These are phyloP conservation scores for Trichoderma atrobrunneum DNA, from an alignment of 2,329 filamentous ascomycete species.

Conservation along the genomic window DNA sequence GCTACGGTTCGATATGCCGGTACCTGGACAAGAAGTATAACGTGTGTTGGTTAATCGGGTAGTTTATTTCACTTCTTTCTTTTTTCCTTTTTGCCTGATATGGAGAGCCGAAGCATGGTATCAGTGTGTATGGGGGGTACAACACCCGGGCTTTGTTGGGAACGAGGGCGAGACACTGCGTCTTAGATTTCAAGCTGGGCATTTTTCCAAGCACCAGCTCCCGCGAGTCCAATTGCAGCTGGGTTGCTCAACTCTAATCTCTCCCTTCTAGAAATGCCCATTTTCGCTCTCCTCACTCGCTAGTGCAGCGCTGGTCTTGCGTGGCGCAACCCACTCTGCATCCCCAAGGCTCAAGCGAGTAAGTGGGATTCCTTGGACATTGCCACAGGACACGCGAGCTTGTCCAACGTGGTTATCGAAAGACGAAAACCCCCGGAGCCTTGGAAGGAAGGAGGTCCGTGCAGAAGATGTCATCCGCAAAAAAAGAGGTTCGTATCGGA, in stretches of 20 bases:
- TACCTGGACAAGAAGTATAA: neutral
- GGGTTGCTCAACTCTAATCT: neutral
- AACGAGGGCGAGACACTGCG: neutral
- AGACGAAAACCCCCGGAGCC: neutral
- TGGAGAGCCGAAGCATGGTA: neutral
- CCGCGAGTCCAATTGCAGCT: neutral
- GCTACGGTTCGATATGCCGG: neutral
- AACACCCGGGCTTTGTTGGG: neutral
- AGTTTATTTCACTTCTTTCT: neutral
- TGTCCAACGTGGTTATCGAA: conserved; percentile 9
- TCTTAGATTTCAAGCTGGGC: neutral
- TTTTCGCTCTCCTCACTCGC: neutral
- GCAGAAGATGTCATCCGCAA: neutral
- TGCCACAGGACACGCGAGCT: conserved; percentile 16
- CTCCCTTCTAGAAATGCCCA: neutral
- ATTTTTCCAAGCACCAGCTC: neutral
- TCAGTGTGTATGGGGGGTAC: neutral
- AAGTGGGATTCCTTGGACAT: neutral
- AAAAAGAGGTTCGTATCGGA: neutral
- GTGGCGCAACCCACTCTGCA: neutral
- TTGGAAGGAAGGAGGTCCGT: neutral
- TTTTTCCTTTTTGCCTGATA: neutral
- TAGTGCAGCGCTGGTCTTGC: too few relatives aligned
- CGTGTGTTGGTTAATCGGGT: neutral
- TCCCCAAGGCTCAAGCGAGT: neutral